These are phyloP conservation scores for Panaeolus papilionaceus DNA, from an alignment of 768 basidiomycete genomes.

Conservation along the genomic window DNA sequence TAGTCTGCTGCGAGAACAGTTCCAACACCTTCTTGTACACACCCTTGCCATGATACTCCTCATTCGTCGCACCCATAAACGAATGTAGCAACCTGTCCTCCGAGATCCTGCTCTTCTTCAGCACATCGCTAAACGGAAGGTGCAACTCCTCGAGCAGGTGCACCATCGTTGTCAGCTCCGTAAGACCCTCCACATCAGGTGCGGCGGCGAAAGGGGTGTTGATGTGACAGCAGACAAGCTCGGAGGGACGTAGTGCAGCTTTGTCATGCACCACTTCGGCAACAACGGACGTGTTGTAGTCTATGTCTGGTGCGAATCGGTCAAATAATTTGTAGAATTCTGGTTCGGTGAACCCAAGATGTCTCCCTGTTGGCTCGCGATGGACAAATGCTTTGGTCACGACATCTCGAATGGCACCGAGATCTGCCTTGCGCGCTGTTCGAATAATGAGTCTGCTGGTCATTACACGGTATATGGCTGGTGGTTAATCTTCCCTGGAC, in stretches of 20 bases:
- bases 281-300: constrained; percentile 1
- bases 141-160: not conserved
- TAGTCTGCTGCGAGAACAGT: not conserved
- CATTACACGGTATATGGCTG: not conserved
- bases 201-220: not conserved
- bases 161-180: not conserved
- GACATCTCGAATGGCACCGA: constrained; percentile 1
- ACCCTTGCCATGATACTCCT: constrained; percentile 3
- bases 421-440: not conserved
- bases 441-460: not conserved
- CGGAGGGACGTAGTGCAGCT: not conserved
- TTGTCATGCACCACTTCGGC: not conserved
- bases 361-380: not conserved
- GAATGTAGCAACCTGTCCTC: not conserved
- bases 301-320: not conserved
- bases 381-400: not conserved
- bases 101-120: not conserved
- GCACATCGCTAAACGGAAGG: not conserved
- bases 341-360: constrained; percentile 6
- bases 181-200: not conserved
- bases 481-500: too few relatives aligned
- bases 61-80: not conserved
- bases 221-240: not conserved
- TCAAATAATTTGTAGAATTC: constrained; percentile 1
- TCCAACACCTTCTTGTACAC: not conserved